A percentile compares a stretch with the other conserved stretches of the same genome.
phyloP scores from a whole-genome alignment of 2,329 filamentous ascomycete genomes.

The Malbranchea zuffiana region DNA sequence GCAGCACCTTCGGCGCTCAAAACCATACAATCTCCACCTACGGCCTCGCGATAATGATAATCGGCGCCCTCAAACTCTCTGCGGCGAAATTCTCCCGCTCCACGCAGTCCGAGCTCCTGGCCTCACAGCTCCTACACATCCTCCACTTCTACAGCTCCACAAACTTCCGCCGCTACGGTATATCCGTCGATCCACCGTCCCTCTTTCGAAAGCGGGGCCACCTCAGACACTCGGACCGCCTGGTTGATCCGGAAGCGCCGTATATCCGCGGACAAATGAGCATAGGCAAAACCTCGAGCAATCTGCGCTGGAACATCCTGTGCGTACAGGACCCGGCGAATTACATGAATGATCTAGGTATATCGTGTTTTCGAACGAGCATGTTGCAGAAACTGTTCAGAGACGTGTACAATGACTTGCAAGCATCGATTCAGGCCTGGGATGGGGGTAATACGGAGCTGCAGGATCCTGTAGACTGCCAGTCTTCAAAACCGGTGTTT shows the following conservation, averaged over 20 bases:
- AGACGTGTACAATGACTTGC: constrained; percentile 21
- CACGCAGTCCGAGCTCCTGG: constrained; percentile 26
- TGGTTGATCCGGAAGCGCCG: constrained; percentile 13
- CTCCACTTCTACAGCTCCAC: constrained; percentile 41
- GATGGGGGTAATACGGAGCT: constrained; percentile 9
- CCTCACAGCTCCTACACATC: constrained; percentile 38
- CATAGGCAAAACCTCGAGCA: constrained; percentile 26
- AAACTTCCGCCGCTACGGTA: constrained; percentile 36
- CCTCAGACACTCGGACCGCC: not conserved
- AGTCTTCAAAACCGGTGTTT: too few species aligned
- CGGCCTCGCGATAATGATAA: constrained; percentile 46
- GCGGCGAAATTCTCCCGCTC: constrained; percentile 23
- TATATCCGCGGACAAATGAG: constrained; percentile 31
- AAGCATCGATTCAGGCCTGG: constrained; percentile 19
- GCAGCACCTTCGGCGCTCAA: constrained; percentile 39
- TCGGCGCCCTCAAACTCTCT: constrained; percentile 41
- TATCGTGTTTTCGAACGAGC: constrained; percentile 37
- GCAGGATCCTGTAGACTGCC: not conserved
- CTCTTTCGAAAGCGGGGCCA: constrained; percentile 31
- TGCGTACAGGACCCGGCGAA: constrained; percentile 51
- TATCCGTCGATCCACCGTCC: constrained; percentile 40
- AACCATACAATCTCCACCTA: constrained; percentile 44
- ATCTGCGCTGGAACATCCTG: constrained; percentile 33
- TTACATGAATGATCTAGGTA: constrained; percentile 47
- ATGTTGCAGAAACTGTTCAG: constrained; percentile 40